Evolutionary conservation across 805 yeast genomes (phyloP), one percentile per base, ranked within the genome.

Genomic region (Helenozyma baotianmanensis): DNA sequence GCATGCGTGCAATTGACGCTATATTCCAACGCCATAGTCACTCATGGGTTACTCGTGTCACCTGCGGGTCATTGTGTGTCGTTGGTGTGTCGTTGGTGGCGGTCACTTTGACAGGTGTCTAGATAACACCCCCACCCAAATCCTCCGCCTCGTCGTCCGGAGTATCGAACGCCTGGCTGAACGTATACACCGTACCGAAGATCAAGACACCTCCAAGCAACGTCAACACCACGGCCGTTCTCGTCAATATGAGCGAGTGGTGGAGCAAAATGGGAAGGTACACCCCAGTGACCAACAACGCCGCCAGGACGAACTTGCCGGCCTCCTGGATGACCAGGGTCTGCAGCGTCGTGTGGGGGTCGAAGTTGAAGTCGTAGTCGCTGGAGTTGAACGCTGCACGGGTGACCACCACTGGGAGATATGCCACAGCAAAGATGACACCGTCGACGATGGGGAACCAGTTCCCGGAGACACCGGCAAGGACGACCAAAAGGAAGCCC

Each of bases 361-460:
- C 72, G 33, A 66, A 64, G 33, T 55, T 64, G 50, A 64, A 64
- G 44, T 66, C 71, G 41, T 64, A 66, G 40, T 66, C 71, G 27
- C 60, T 54, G 26, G 59, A 54, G 27, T 40, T 50, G 13, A 60
- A 35, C 8, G 59, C 31, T 1, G 62, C 59, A 12, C 51, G 56
- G 9, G 70, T 48, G 5, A 66, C 45, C 4, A 53, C 56, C 13
- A 61, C 53, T 14, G 69, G 72, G 21, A 61, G 47, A 47, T 62
- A 66, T 13, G 69, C 72, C 23, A 60, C 43, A 12, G 62, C 66
- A 40, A 64, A 67, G 26, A 65, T 52, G 15, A 65, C 30, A 5
- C 71, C 70, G 45, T 83, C 86, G 23, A 81, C 71, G 37, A 90
- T 70, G 23, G 98, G 97, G 50, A 82, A 78, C 94, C 96, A 92